Percentiles rank a stretch among this genome's conserved stretches.
These are phyloP conservation scores for Mortierella sp. DNA, from an alignment of 371 early-diverging fungal genomes.

Conservation along the genomic window DNA sequence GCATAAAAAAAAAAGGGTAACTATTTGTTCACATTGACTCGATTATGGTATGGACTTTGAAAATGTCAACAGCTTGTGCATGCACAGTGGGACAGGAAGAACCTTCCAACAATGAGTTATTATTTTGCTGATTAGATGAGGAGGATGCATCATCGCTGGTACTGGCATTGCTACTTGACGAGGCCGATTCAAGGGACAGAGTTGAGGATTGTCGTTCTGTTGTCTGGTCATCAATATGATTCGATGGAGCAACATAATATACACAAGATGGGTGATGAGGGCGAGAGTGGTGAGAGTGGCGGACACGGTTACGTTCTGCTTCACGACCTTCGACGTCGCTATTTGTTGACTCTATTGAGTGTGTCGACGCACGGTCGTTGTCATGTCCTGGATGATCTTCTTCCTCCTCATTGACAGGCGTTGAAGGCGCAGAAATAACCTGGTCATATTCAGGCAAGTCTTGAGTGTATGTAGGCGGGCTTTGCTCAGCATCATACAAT, in stretches of 20 bases:
- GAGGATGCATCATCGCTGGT: not conserved
- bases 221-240: not conserved
- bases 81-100: not conserved
- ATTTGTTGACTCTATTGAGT: constrained; percentile 8
- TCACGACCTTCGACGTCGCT: constrained; percentile 34
- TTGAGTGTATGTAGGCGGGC: constrained; percentile 37
- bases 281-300: not conserved
- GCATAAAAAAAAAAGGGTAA: no score
- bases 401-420: constrained; percentile 4
- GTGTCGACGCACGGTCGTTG: constrained; percentile 9
- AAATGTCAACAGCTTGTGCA: constrained; percentile 15
- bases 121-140: not conserved
- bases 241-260: constrained; percentile 15
- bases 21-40: constrained; percentile 7
- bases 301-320: not conserved
- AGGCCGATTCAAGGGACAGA: constrained; percentile 1
- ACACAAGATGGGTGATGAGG: constrained; percentile 36
- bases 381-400: constrained; percentile 6
- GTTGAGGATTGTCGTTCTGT: not conserved
- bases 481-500: constrained; percentile 38
- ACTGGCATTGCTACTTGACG: not conserved
- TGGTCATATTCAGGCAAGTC: constrained; percentile 45
- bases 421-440: constrained; percentile 2
- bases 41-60: constrained; percentile 18
- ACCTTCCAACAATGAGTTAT: not conserved